Evolutionary conservation across 2,329 filamentous ascomycete genomes (phyloP).

Genomic region (Fragosphaeria purpurea): DNA sequence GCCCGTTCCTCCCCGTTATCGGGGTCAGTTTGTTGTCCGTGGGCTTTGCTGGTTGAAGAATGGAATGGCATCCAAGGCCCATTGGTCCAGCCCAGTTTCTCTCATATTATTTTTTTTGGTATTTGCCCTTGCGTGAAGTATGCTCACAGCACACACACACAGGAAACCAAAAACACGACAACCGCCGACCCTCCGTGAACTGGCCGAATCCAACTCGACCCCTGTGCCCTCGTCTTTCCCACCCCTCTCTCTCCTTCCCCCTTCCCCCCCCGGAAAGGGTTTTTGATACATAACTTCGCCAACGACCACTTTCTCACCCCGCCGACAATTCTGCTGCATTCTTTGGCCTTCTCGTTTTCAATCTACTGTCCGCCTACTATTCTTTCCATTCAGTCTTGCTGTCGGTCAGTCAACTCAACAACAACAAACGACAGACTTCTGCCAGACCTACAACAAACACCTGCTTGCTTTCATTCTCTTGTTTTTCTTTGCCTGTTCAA

Average conservation of each 20-base stretch:
- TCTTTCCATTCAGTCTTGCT: not conserved
- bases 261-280: not conserved
- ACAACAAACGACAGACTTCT: not conserved
- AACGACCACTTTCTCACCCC: slow-evolving; percentile 10
- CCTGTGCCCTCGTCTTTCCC: not conserved
- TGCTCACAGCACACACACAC: not conserved
- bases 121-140: slow-evolving; percentile 1
- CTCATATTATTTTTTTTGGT: not conserved
- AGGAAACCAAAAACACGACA: slow-evolving; percentile 1
- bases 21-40: slow-evolving; percentile 10
- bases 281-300: slow-evolving; percentile 17
- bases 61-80: slow-evolving; percentile 3
- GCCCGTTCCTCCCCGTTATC: slow-evolving; percentile 7
- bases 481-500: not conserved
- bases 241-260: not conserved
- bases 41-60: not conserved
- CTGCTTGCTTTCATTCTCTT: not conserved
- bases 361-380: not conserved
- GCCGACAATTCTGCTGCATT: not conserved
- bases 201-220: not conserved
- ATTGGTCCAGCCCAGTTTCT: not conserved
- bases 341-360: not conserved
- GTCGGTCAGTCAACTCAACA: not conserved
- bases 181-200: not conserved
- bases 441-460: too few relatives aligned